Base-by-base conservation (phyloP, 768 basidiomycete species). In the Macrolepiota dolichaula region DNA sequence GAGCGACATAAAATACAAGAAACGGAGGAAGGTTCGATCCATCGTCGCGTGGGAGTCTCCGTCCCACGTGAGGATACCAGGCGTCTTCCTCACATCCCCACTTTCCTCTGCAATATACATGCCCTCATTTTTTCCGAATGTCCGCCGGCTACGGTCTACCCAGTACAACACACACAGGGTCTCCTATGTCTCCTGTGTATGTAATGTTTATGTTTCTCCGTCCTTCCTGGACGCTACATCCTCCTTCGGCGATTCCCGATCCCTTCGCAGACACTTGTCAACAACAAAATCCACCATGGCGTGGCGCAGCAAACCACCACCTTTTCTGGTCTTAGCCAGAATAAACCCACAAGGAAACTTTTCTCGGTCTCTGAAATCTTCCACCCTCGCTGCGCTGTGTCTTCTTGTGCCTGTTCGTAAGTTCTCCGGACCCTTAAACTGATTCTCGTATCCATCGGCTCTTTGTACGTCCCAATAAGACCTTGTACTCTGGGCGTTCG, bases 1-100 rank as follows among this genome's bases (percentile, higher is more conserved):
- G 59, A 51, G 22, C 6, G 35, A 38, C 61, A 55, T 60, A 52
- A 62, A 59, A 56, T 55, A 55, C 55, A 35, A 17, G 55, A 57
- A 44, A 29, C 29, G 47, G 40, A 38, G 19, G 35, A 12, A 11
- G 9, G 52, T 51, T 37, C 46, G 24, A 57, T 50, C 36, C 46
- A 59, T 38, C 44, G 15, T 44, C 38, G 32, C 50, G 51, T 51
- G 49, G 51, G 58, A 59, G 37, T 29, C 25, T 51, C 25, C 19
- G 38, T 54, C 17, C 58, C 58, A 59, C 58, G 58, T 59, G 58
- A 38, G 29, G 38, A 38, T 37, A 51, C 50, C 50, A 58, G 49
- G 40, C 27, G 35, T 24, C 47, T 32, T 38, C 51, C 22, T n/a
- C 51, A 57, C 44, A 57, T 57, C 42, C 24, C 37, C 52, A 38